Evolutionary conservation across 768 basidiomycete species (phyloP).

Genomic region (Boletus tylopilopsis): DNA sequence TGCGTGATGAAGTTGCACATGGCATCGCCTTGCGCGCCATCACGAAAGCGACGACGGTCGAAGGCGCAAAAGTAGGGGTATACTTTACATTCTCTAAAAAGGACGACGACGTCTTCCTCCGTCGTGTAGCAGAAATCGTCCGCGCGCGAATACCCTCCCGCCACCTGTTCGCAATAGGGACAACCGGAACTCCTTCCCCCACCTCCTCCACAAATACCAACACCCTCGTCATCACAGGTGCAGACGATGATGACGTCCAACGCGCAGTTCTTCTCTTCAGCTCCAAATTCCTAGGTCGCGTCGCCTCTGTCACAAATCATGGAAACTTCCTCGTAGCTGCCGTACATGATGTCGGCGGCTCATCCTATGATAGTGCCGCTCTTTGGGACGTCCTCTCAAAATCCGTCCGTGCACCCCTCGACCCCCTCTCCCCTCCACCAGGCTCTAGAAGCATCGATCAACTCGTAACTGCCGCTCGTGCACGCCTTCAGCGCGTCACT

Average conservation of each 20-base stretch:
- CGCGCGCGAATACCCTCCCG: conserved; percentile 38
- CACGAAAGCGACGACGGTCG: conserved; percentile 44
- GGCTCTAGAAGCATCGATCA: conserved; percentile 59
- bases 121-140: conserved; percentile 49
- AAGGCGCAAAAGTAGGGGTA: conserved; percentile 59
- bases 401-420: conserved; percentile 52
- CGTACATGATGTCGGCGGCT: conserved; percentile 51
- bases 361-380: conserved; percentile 60
- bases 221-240: conserved; percentile 56
- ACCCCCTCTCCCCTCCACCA: conserved; percentile 60
- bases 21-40: conserved; percentile 54
- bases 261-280: conserved; percentile 61
- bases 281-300: conserved; percentile 67
- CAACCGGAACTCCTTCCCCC: conserved; percentile 37
- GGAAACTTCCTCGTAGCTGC: conserved; percentile 38
- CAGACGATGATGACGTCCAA: conserved; percentile 54
- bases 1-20: conserved; percentile 56
- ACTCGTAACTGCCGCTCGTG: conserved; percentile 55
- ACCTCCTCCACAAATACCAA: conserved; percentile 31
- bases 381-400: conserved; percentile 71
- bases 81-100: conserved; percentile 54
- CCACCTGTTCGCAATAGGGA: conserved; percentile 55
- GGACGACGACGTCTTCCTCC: conserved; percentile 55
- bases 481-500: conserved; percentile 61
- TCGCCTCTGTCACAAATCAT: conserved; percentile 38